A percentile compares a stretch with the other conserved stretches of the same genome.
Evolutionary conservation across 441 rosid species (phyloP).

Genomic region (Theobroma grandiflorum): DNA sequence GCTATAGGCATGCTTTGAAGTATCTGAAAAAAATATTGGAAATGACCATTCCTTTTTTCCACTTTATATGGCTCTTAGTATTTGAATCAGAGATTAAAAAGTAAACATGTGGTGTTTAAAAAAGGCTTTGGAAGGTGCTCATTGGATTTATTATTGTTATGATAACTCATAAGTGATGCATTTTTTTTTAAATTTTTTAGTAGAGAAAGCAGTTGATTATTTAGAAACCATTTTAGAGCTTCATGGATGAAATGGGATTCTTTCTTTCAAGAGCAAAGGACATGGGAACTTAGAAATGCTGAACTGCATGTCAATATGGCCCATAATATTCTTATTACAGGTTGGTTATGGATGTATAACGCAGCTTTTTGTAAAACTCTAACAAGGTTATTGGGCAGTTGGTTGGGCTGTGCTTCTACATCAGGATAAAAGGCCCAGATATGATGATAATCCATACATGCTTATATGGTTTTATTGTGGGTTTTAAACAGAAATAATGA

Average conservation of each 20-base stretch:
- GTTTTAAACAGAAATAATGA: neutral
- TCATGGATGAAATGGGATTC: neutral
- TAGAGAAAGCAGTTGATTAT: neutral
- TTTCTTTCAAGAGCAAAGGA: neutral
- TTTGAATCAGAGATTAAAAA: neutral
- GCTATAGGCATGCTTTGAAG: neutral
- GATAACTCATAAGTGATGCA: neutral
- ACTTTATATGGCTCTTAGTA: neutral
- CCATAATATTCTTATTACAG: neutral
- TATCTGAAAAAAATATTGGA: neutral
- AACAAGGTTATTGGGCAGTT: neutral
- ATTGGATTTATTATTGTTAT: neutral
- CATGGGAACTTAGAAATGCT: neutral
- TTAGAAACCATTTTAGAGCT: neutral
- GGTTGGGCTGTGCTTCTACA: neutral
- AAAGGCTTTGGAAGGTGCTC: neutral
- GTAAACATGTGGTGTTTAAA: neutral
- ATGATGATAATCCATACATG: neutral
- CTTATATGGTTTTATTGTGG: neutral
- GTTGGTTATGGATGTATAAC: neutral
- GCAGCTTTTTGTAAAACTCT: neutral
- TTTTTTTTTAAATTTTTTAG: neutral
- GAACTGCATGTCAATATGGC: neutral
- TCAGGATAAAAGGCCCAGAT: neutral
- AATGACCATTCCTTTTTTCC: neutral